Base-by-base conservation (phyloP, 2,329 filamentous ascomycete genomes). In the Onygenales sp. region DNA sequence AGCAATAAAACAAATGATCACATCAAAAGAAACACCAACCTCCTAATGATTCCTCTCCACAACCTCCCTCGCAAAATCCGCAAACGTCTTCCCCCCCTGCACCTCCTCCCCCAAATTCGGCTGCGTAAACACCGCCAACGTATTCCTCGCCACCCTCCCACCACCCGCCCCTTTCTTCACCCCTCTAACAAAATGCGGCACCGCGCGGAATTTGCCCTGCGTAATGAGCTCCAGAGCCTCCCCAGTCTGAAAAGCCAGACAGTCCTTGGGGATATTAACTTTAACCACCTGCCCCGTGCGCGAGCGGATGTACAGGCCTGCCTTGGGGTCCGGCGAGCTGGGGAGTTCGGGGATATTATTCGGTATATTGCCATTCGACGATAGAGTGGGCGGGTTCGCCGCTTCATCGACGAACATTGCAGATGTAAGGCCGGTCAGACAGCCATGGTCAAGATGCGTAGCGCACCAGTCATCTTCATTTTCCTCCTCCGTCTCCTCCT, bases 391-490 rank as follows among this genome's bases (percentile, higher is more conserved):
- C 14, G 47, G 39, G 36, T 54, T 46, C 35, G 45, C 53, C 0
- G 72, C 71, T 72, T 97, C 92, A 65, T 97, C 89, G 57, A 97
- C 79, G 69, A 95, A 97, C 90, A 97, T 95, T 60, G 92, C 91
- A 2, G 87, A 92, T 0, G 93, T 98, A 36, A 98, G 78, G 11
- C 91, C 92, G 0, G 93, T 98, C 35, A 98, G 78, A 66, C 92
- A 97, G 43, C 93, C 90, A 63, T 96, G 90, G 69, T 97, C 92
- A 54, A 93, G 55, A 56, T 77, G 75, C 2, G 73, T 77, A 7
- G 90, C 88, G 69, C 92, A 98, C 93, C 93, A 98, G 72, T 94
- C 88, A 69, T 96, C 91, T 56, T 89, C 85, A 68, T 91, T 86
- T 66, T 92, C 87, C 5, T 54, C 47, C 10, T 55, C 46, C 11